These are phyloP conservation scores for Podospora comata DNA, from an alignment of 495 filamentous ascomycete species.

Conservation along the genomic window DNA sequence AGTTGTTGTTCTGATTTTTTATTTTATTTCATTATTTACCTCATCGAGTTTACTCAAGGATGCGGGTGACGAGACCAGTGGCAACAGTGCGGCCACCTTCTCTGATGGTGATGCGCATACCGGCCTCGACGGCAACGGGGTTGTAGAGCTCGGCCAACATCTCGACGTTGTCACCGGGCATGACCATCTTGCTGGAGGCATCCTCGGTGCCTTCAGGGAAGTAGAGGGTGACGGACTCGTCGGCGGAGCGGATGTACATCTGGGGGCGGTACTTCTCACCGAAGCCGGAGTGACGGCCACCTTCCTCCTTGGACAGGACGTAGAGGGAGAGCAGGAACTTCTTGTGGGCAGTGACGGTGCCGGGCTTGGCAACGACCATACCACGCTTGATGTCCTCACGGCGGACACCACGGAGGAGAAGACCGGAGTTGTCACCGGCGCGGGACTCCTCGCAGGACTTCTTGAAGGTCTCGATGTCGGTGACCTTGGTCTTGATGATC, in stretches of 20 bases:
- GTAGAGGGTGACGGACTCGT: conserved; percentile 76
- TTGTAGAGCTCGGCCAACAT: conserved; percentile 78
- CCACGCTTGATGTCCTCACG: conserved; percentile 91
- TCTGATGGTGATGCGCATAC: conserved; percentile 93
- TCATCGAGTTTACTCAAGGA: conserved; percentile 57
- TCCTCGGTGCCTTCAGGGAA: conserved; percentile 78
- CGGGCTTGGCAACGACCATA: conserved; percentile 85
- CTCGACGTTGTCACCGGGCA: conserved; percentile 98
- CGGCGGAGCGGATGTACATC: conserved; percentile 90
- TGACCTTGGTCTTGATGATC: conserved; percentile 95
- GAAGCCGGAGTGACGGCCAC: conserved; percentile 93
- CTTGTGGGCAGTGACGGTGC: conserved; percentile 71
- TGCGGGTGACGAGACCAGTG: conserved; percentile 84
- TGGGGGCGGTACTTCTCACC: conserved; percentile 91
- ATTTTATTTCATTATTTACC: conserved; percentile 4
- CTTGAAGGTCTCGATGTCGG: conserved; percentile 99
- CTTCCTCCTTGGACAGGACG: conserved; percentile 94
- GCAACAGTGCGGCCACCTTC: conserved; percentile 93
- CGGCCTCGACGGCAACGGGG: conserved; percentile 80
- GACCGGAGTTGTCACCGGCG: conserved; percentile 97
- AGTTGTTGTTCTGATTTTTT: conserved; percentile 6
- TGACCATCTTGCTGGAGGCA: conserved; percentile 66
- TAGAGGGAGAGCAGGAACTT: conserved; percentile 96
- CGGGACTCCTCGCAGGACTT: conserved; percentile 92
- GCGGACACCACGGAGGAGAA: conserved; percentile 89